Evolutionary conservation across 768 basidiomycete species (phyloP), one percentile per base, ranked within the genome.

Genomic region (Termitomyces sp.): DNA sequence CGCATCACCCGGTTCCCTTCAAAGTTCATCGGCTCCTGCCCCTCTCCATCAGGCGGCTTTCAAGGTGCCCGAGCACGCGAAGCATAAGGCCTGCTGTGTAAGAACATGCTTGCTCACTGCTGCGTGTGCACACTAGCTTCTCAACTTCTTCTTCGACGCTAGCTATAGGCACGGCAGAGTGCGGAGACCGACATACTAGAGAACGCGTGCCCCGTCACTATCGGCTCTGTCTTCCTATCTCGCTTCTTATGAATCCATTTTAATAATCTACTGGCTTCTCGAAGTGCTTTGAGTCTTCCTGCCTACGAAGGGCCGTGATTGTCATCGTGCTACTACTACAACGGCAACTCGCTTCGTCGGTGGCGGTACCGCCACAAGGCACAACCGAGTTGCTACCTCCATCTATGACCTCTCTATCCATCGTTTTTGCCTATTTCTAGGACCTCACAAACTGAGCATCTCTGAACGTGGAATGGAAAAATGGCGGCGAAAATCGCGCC

Each of bases 1-100:
- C 59, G 57, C 57, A 58, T 53, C 61, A 56, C 45, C 46, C 61
- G 57, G 43, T 58, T 52, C 56, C 39, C 33, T 27, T 16, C 50
- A 45, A n/a, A n/a, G n/a, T n/a, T 39, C 49, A 45, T 61, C 60
- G 62, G 57, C 34, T 10, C 1, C 34, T 30, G 2, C 30, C 4
- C 9, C 44, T 52, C 61, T 16, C 60, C 56, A 49, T 57, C n/a
- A n/a, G n/a, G n/a, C n/a, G n/a, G n/a, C n/a, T n/a, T n/a, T n/a
- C n/a, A n/a, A n/a, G n/a, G n/a, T n/a, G n/a, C n/a, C n/a, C n/a
- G n/a, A n/a, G n/a, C n/a, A n/a, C n/a, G n/a, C n/a, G n/a, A n/a
- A n/a, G n/a, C n/a, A n/a, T n/a, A n/a, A n/a, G n/a, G n/a, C n/a
- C n/a, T n/a, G 12, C 34, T 34, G 34, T 10, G 34, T 13, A 8